Conservation (phyloP, 805 yeast genomes). For the Sungouiella thailandica region DNA sequence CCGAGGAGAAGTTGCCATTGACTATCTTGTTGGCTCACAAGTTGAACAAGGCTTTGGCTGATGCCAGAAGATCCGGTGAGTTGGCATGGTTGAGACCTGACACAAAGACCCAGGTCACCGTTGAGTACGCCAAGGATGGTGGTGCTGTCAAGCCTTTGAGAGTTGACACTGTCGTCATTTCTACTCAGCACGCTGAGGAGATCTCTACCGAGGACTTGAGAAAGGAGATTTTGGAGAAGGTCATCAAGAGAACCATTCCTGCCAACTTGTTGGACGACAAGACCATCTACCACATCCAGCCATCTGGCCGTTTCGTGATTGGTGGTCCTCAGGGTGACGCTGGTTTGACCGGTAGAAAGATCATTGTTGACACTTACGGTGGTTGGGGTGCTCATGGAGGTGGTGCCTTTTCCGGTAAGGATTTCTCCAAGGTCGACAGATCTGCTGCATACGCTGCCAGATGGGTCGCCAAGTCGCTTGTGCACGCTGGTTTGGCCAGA, state of each 20-base stretch:
- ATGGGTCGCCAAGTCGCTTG: conserved; percentile 99
- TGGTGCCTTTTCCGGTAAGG: conserved; percentile 99
- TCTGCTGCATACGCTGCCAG: conserved; percentile 99
- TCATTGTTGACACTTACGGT: conserved; percentile 99
- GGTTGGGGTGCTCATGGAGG: conserved; percentile 99
- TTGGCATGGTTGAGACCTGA: conserved; percentile 98
- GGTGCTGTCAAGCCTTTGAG: conserved; percentile 96
- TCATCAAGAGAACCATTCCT: conserved; percentile 91
- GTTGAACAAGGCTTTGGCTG: conserved; percentile 94
- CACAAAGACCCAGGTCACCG: conserved; percentile 99
- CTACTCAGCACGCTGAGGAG: conserved; percentile 97
- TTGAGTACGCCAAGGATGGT: conserved; percentile 88
- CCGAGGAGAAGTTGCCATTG: conserved; percentile 95
- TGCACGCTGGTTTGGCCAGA: conserved; percentile 89
- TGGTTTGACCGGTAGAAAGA: conserved; percentile 99
- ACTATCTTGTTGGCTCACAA: conserved; percentile 92
- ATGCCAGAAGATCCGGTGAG: conserved; percentile 94
- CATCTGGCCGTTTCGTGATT: conserved; percentile 98
- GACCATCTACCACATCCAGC: conserved; percentile 97
- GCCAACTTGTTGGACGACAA: conserved; percentile 85
- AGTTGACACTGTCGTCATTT: conserved; percentile 95
- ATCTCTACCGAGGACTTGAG: conserved; percentile 92
- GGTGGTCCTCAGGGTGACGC: conserved; percentile 99
- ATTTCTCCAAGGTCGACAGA: conserved; percentile 99
- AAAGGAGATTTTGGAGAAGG: conserved; percentile 67